phyloP scores from a whole-genome alignment of 495 filamentous ascomycete genomes.

The Xylaria curta region DNA sequence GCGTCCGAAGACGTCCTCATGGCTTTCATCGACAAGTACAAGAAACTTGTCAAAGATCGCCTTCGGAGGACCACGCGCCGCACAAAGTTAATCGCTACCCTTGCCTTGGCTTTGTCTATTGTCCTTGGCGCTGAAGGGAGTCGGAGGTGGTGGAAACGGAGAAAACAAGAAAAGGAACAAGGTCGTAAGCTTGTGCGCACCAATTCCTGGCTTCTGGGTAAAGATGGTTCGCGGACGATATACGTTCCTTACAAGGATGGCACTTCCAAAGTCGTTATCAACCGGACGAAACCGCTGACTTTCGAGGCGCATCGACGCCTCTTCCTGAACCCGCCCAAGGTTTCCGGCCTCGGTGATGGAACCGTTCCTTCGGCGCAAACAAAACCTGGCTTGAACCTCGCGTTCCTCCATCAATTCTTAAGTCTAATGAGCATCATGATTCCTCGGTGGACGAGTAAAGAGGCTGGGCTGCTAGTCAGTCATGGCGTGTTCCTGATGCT shows the following conservation, averaged over 20 bases:
- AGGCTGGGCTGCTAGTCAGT: slow-evolving; percentile 85
- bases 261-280: slow-evolving; percentile 89
- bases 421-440: slow-evolving; percentile 97
- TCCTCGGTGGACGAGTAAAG: slow-evolving; percentile 91
- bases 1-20: slow-evolving; percentile 71
- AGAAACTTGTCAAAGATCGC: slow-evolving; percentile 63
- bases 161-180: slow-evolving; percentile 76
- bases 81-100: slow-evolving; percentile 73
- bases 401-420: slow-evolving; percentile 97
- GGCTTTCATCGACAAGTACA: slow-evolving; percentile 70
- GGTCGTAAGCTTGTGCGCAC: slow-evolving; percentile 80
- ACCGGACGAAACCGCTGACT: slow-evolving; percentile 89
- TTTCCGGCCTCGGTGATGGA: slow-evolving; percentile 74
- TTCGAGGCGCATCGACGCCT: slow-evolving; percentile 95
- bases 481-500: slow-evolving; percentile 89
- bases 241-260: slow-evolving; percentile 90
- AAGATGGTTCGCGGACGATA: slow-evolving; percentile 92
- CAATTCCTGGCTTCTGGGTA: slow-evolving; percentile 90
- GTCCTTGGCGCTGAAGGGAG: slow-evolving; percentile 76
- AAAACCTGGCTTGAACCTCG: slow-evolving; percentile 93
- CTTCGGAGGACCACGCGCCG: slow-evolving; percentile 67
- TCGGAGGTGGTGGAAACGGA: slow-evolving; percentile 71
- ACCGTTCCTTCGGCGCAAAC: slow-evolving; percentile 86
- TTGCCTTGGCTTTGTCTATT: slow-evolving; percentile 77
- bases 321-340: slow-evolving; percentile 88